These are phyloP conservation scores for Colletotrichum horii DNA, from an alignment of 2,329 filamentous ascomycete genomes.

Conservation along the genomic window DNA sequence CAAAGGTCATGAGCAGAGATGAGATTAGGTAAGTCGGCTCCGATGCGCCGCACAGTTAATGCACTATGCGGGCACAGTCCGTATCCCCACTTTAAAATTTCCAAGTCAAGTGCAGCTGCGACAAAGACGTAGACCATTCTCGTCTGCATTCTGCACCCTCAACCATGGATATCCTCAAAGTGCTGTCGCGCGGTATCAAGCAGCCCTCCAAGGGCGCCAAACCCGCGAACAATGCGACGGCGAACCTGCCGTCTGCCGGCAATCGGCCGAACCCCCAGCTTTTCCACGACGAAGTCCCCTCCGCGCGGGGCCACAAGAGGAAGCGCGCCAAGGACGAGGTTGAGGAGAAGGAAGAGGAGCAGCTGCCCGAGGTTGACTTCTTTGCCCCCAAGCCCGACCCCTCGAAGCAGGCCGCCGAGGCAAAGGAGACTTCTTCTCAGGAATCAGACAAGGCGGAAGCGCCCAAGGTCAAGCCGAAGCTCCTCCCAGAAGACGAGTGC, in stretches of 20 bases:
- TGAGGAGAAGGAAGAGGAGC: conserved; percentile 35
- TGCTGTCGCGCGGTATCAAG: conserved; percentile 75
- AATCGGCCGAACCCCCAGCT: conserved; percentile 71
- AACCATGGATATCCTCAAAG: conserved; percentile 74
- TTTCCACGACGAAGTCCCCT: conserved; percentile 62
- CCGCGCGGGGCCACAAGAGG: conserved; percentile 54
- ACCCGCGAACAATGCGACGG: conserved; percentile 33
- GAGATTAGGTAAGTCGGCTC: background rate
- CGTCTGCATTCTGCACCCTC: background rate
- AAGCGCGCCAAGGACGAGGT: conserved; percentile 48
- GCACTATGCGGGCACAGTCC: conserved; percentile 8
- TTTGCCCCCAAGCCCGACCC: conserved; percentile 55
- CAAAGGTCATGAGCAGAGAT: background rate
- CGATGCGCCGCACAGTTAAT: background rate
- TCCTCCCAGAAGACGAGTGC: conserved; percentile 72
- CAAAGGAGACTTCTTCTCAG: conserved; percentile 24
- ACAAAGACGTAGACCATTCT: background rate
- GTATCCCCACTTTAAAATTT: conserved; percentile 15
- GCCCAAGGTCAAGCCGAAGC: conserved; percentile 34
- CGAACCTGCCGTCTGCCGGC: conserved; percentile 68
- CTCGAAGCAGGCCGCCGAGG: conserved; percentile 17
- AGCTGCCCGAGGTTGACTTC: conserved; percentile 60
- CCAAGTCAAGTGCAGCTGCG: conserved; percentile 1
- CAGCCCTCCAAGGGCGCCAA: conserved; percentile 45
- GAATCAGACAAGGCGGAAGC: conserved; percentile 26